Evolutionary conservation across 75 land plant genomes (phyloP).

Genomic region (Pinus taeda): DNA sequence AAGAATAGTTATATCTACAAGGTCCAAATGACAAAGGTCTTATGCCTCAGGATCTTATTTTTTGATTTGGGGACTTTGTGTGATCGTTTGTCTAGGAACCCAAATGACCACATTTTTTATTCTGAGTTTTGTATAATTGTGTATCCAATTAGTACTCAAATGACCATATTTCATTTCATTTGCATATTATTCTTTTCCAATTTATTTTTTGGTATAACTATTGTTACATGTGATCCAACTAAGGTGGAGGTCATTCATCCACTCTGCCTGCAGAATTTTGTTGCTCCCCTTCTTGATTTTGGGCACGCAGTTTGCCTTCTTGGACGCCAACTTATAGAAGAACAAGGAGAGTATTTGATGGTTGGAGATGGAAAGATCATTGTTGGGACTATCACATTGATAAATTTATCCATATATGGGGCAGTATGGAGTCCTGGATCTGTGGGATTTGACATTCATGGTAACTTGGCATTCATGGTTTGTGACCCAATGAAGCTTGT

Average conservation of each 20-base stretch:
- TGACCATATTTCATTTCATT: neutral
- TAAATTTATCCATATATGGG: constrained; percentile 69
- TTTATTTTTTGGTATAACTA: constrained; percentile 67
- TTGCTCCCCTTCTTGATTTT: constrained; percentile 49
- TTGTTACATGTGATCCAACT: constrained; percentile 61
- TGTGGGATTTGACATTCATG: constrained; percentile 74
- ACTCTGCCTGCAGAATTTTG: constrained; percentile 57
- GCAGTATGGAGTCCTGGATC: constrained; percentile 68
- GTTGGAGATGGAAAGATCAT: constrained; percentile 77
- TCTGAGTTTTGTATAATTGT: neutral
- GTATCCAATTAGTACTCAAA: neutral
- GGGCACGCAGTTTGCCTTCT: constrained; percentile 55
- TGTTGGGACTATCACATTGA: constrained; percentile 67
- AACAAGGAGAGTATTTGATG: constrained; percentile 35
- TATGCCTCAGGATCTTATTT: neutral
- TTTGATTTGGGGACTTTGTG: neutral
- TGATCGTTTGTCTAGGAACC: neutral
- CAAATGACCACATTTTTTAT: neutral
- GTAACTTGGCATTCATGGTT: constrained; percentile 79
- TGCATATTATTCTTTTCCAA: constrained; percentile 75
- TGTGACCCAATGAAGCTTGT: constrained; percentile 85
- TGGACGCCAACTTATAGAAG: constrained; percentile 27
- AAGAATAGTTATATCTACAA: neutral
- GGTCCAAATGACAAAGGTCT: neutral
- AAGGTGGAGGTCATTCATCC: constrained; percentile 43